Base-by-base conservation (phyloP, 2,329 filamentous ascomycete species). In the Helminthosporium solani region DNA sequence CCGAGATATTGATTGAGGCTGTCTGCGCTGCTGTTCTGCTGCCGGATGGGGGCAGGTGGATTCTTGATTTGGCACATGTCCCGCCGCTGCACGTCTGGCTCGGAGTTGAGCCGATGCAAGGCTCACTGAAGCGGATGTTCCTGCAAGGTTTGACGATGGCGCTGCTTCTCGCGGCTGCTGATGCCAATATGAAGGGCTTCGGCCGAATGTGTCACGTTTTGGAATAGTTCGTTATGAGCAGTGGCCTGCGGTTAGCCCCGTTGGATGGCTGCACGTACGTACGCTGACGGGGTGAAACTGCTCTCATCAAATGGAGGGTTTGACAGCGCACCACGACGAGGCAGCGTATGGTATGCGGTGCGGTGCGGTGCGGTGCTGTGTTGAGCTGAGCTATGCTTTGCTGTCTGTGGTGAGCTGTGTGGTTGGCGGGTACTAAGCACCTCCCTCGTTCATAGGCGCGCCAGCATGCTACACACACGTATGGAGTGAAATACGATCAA, bases 151-250 rank as follows among this genome's bases (percentile, higher is more conserved):
- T 6, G 12, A 31, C 9, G 7, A 7, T 31, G 28, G 14, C 7
- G 7, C 7, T 12, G 28, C 3, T 14, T 12, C 28, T 12, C 28
- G 5, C 28, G 8, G 9, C 28, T n/a, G 9, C 28, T 31, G 28
- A 14, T n/a, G 25, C 25, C 28, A 12, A 14, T 31, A 31, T 11
- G 15, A n/a, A 15, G 20, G 6, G 15, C n/a, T n/a, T n/a, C 18
- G 39, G 16, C 14, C 11, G 28, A 11, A 55, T 58, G 57, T 56
- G 58, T 57, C 61, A 61, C 56, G 23, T 49, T 55, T 48, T 50
- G 45, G 49, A 52, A 50, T 53, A 52, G n/a, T n/a, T n/a, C n/a
- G n/a, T n/a, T n/a, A n/a, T n/a, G n/a, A n/a, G n/a, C n/a, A n/a
- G n/a, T n/a, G n/a, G n/a, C n/a, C n/a, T n/a, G n/a, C n/a, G n/a